Evolutionary conservation across 305 asterid species (phyloP), one percentile per base, ranked within the genome.

Genomic region (Ilex paraguariensis): DNA sequence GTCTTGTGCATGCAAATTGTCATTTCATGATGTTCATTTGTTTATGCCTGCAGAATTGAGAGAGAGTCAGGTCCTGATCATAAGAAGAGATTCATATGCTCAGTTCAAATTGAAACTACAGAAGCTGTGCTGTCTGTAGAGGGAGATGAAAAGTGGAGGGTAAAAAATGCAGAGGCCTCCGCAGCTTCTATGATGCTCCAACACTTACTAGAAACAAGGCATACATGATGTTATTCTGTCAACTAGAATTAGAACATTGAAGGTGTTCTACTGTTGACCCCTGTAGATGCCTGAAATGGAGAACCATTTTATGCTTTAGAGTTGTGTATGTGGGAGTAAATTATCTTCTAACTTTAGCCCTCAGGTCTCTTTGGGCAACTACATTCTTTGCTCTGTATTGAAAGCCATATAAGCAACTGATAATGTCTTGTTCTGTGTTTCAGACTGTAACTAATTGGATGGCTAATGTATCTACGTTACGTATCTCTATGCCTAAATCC

Each of bases 111-210:
- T 54, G 64, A 79, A 71, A 49, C 78, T 8, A 33, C 59, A 10
- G 72, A 62, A 33, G 71, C 67, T 7, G 52, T 77, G 48, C 77
- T 80, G 50, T 50, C 44, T 3, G 63, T 65, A 61, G 46, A 0
- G 21, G 96, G 99, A 54, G 73, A 62, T 6, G 95, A 83, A 65
- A 90, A 74, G 75, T 15, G 62, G 3, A 74, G 87, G 56, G 61
- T 82, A 61, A 86, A 69, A 72, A 86, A 82, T 42, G 86, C 99
- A 0, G 97, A 86, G 71, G 84, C 65, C 73, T 90, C 97, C 54
- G 99, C 99, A 14, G 96, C 99, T 70, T 79, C 84, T 11, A 15
- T 15, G n/a, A 80, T 93, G 92, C 75, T 93, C 45, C 60, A 12
- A 51, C 77, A 73, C 46, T 61, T 71, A 50, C 68, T 50, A 30